Evolutionary conservation across 2,329 filamentous ascomycete species (phyloP).

Genomic region (Juglanconis juglandina): DNA sequence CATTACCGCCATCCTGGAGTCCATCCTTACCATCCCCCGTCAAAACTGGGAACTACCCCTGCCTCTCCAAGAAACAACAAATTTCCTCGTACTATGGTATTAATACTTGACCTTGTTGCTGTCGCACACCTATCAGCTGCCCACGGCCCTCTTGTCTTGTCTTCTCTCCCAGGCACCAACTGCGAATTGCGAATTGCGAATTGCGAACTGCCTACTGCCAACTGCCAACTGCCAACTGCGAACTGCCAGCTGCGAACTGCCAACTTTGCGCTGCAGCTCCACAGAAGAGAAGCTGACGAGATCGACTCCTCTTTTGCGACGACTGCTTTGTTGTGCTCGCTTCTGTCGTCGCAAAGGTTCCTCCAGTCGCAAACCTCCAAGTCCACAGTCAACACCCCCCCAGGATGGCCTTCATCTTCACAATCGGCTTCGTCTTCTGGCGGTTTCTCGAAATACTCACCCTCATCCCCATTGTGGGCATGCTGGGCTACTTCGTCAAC

Average conservation of each 20-base stretch:
- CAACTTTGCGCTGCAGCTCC: no score
- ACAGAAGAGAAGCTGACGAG: neutral
- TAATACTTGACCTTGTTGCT: neutral
- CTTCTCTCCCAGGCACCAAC: no score
- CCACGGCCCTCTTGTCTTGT: neutral
- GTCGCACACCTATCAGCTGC: neutral
- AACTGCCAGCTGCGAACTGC: no score
- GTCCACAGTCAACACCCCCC: slow-evolving; percentile 1
- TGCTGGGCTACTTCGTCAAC: slow-evolving; percentile 65
- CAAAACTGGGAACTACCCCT: slow-evolving; percentile 23
- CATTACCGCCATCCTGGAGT: neutral
- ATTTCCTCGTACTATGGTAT: neutral
- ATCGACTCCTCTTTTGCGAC: slow-evolving; percentile 1
- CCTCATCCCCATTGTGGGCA: slow-evolving; percentile 62
- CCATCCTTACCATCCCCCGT: neutral
- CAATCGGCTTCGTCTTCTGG: slow-evolving; percentile 60
- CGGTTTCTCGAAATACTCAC: slow-evolving; percentile 61
- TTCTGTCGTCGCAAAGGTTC: no score
- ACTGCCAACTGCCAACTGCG: no score
- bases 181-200: no score
- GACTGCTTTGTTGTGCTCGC: neutral
- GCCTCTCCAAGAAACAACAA: slow-evolving; percentile 3
- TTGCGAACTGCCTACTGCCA: no score
- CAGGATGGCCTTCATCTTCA: slow-evolving; percentile 55
- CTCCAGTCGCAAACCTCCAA: neutral